Conservation (phyloP, 441 rosid species). For the Breynia disticha region DNA sequence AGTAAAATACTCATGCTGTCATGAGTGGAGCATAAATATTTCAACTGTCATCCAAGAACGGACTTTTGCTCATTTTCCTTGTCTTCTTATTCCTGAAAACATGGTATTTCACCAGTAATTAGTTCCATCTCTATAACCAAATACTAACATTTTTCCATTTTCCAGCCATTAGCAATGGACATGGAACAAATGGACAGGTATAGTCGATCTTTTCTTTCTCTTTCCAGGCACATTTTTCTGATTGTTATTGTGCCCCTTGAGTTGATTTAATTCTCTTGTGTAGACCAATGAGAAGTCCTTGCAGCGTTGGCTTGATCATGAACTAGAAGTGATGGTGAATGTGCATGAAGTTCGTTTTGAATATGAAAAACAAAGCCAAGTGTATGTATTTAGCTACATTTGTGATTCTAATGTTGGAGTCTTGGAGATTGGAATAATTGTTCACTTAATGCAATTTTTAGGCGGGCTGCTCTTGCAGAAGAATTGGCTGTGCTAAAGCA, state of each 20-base stretch:
- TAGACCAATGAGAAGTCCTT: constrained; percentile 88
- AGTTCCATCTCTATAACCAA: constrained; percentile 7
- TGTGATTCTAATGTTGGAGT: neutral
- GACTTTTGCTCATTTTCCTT: neutral
- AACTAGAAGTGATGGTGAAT: constrained; percentile 95
- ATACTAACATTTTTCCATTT: constrained; percentile 26
- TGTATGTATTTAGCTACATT: constrained; percentile 42
- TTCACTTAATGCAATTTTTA: constrained; percentile 24
- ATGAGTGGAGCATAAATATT: no score
- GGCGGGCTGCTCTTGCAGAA: constrained; percentile 92
- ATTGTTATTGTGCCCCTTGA: constrained; percentile 5
- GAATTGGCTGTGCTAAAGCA: constrained; percentile 84
- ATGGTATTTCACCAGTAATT: constrained; percentile 2
- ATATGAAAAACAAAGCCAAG: constrained; percentile 96
- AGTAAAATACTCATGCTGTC: constrained; percentile 1
- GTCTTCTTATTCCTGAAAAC: constrained; percentile 1
- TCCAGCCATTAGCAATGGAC: constrained; percentile 67
- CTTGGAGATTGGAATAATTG: constrained; percentile 4
- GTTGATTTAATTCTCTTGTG: constrained; percentile 15
- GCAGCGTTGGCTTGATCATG: constrained; percentile 92
- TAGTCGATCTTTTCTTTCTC: constrained; percentile 2
- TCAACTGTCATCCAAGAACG: no score
- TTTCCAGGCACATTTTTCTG: neutral
- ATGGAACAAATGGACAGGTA: constrained; percentile 86
- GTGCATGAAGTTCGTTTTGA: constrained; percentile 97